Conservation (phyloP, 371 early-diverging fungal species). For the Rhizomucor pusillus region DNA sequence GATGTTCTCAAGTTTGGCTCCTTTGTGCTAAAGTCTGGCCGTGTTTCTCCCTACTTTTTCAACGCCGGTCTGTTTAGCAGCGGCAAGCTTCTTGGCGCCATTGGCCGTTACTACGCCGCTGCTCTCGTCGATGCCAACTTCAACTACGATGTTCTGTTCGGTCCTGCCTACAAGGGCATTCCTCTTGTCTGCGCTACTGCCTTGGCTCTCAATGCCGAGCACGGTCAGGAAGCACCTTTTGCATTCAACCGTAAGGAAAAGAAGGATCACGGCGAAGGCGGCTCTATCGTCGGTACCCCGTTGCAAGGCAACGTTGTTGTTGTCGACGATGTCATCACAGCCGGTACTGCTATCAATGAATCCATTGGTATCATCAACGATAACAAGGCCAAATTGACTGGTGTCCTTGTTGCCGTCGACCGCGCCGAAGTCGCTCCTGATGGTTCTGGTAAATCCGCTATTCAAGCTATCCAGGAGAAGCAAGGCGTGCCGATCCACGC, state of each 20-base stretch:
- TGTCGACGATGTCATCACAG: conserved; percentile 98
- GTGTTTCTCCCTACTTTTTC: conserved; percentile 94
- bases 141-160: conserved; percentile 88
- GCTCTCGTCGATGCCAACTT: conserved; percentile 72
- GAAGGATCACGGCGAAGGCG: conserved; percentile 99
- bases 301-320: conserved; percentile 79
- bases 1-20: conserved; percentile 87
- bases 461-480: conserved; percentile 88
- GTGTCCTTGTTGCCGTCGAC: conserved; percentile 92
- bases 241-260: conserved; percentile 96
- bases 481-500: conserved; percentile 77
- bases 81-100: conserved; percentile 76
- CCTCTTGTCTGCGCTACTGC: conserved; percentile 88
- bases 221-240: conserved; percentile 72
- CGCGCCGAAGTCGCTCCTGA: conserved; percentile 79
- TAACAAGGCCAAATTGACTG: conserved; percentile 63
- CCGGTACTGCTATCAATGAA: conserved; percentile 96
- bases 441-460: conserved; percentile 82
- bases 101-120: conserved; percentile 89
- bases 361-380: conserved; percentile 74
- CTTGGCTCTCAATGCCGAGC: conserved; percentile 64
- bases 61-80: conserved; percentile 95
- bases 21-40: conserved; percentile 92
- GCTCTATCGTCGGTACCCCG: conserved; percentile 87
- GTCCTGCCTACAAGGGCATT: conserved; percentile 98